Conservation (phyloP, 2,329 filamentous ascomycete genomes). For the Fusarium nanum region DNA sequence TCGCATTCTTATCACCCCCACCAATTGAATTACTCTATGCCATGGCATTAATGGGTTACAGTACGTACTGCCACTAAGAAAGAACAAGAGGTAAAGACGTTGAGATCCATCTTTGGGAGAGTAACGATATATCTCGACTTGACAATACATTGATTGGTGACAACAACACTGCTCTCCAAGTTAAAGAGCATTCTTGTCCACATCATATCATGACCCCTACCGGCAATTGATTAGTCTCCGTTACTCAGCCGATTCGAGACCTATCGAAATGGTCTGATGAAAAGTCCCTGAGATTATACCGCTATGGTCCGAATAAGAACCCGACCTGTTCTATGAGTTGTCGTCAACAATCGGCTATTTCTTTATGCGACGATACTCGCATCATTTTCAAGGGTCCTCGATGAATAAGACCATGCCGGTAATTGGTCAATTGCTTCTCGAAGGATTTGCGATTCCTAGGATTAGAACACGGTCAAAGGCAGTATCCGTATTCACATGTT, state of each 20-base stretch:
- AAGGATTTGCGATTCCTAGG: constrained; percentile 1
- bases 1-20: constrained; percentile 39
- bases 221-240: constrained; percentile 3
- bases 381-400: constrained; percentile 40
- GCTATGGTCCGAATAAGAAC: constrained; percentile 45
- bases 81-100: background rate
- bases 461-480: background rate
- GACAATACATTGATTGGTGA: background rate
- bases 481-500: constrained; percentile 31
- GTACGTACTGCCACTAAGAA: constrained; percentile 16
- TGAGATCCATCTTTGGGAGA: too few relatives aligned
- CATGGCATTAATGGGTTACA: constrained; percentile 8
- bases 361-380: constrained; percentile 39
- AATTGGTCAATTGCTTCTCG: constrained; percentile 41
- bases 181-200: background rate
- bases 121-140: background rate
- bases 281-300: constrained; percentile 18
- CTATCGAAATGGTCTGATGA: constrained; percentile 41
- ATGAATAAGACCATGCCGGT: constrained; percentile 45
- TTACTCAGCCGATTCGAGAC: background rate
- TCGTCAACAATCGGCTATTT: constrained; percentile 28
- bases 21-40: constrained; percentile 10
- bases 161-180: background rate
- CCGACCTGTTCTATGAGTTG: constrained; percentile 29
- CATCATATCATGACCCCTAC: background rate